These are phyloP conservation scores for Coniochaeta prunicola DNA, from an alignment of 2,329 filamentous ascomycete species.

Conservation along the genomic window DNA sequence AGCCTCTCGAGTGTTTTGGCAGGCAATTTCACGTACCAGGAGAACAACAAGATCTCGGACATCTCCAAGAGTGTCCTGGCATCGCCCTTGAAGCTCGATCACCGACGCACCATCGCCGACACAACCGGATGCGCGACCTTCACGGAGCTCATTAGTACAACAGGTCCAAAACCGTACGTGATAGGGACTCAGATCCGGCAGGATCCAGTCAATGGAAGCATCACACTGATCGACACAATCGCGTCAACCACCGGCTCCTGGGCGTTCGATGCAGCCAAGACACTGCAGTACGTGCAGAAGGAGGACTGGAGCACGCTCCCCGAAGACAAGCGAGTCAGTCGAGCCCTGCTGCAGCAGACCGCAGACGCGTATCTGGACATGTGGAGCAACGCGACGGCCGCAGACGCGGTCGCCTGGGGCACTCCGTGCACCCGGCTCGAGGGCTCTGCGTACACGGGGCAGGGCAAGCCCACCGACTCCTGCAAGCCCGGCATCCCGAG, in stretches of 20 bases:
- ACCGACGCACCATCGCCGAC: constrained; percentile 25
- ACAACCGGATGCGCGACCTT: constrained; percentile 27
- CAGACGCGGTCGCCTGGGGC: constrained; percentile 26
- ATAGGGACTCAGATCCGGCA: constrained; percentile 28
- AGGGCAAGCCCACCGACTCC: constrained; percentile 11
- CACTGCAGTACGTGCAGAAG: constrained; percentile 21
- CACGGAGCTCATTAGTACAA: constrained; percentile 29
- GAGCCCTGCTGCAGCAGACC: constrained; percentile 19
- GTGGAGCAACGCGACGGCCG: constrained; percentile 22
- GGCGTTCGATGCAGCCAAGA: constrained; percentile 27
- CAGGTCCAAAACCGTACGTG: constrained; percentile 24
- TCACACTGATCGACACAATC: constrained; percentile 23
- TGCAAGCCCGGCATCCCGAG: constrained; percentile 17
- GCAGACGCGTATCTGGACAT: constrained; percentile 29
- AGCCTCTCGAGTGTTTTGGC: constrained; percentile 6
- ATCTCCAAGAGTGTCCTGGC: constrained; percentile 18
- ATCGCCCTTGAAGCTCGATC: constrained; percentile 21
- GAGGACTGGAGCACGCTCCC: constrained; percentile 23
- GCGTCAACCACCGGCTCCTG: constrained; percentile 24
- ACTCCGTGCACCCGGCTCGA: constrained; percentile 23
- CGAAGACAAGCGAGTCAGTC: constrained; percentile 16
- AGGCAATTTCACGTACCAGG: constrained; percentile 16
- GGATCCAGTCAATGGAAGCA: constrained; percentile 5
- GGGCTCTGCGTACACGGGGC: constrained; percentile 18
- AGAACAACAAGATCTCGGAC: constrained; percentile 21